Base-by-base conservation (phyloP, 2,329 filamentous ascomycete genomes). In the Colletotrichum coccodes region DNA sequence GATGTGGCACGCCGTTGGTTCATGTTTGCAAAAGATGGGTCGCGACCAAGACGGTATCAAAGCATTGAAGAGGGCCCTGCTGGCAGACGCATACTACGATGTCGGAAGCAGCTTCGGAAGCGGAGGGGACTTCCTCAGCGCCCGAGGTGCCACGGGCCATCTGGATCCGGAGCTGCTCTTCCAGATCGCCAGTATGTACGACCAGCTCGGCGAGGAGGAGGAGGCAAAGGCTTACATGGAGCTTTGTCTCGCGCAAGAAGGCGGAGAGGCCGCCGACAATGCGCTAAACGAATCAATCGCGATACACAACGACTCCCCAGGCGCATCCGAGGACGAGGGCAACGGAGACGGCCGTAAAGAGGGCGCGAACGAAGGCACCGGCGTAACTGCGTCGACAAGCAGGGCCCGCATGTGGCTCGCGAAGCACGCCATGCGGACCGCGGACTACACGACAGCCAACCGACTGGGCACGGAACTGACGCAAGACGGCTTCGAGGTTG, bases 1-100 rank as follows among this genome's bases (percentile, higher is more conserved):
- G 80, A 97, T 99, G 93, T 99, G 96, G 96, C 92, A 96, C 84
- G 96, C 96, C 0, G 94, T 99, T 6, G 96, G 94, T 11, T 93
- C 93, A 38, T 98, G 95, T 77, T 91, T 97, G 71, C 92, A 95
- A 70, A 95, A 95, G 77, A 97, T 98, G 87, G 92, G 91, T 60
- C 90, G 95, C 62, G 86, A 94, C 58, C 87, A 91, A n/a, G 95
- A 98, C 74, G 95, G 94, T 34, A 98, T 99, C 79, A 96, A 97
- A 76, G 94, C 96, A 0, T 90, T 97, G 74, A 99, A 99, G 78
- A 92, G 96, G 42, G 96, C 96, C 0, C 84, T 99, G 8, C 89
- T 96, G 1, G 94, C 95, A 1, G 94, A 97, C 61, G 94, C 92
- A 59, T 95, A 95, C 78, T 95, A 95, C 76, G 93, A 96, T 71